A percentile compares a stretch with the other conserved stretches of the same genome.
phyloP scores from a whole-genome alignment of 2,329 filamentous ascomycete genomes.

The Myotisia sp. region DNA sequence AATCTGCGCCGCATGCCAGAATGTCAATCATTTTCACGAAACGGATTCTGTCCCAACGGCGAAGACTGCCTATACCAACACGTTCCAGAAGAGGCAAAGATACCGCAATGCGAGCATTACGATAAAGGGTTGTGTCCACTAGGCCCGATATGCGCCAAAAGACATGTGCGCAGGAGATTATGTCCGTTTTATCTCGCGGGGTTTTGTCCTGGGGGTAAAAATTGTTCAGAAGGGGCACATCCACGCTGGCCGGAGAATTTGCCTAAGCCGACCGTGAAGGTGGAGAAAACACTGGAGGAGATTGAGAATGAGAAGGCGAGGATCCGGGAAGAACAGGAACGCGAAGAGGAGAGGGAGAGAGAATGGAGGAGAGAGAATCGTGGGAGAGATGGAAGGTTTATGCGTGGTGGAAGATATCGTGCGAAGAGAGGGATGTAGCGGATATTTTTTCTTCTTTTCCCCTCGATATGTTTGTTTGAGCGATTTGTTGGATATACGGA shows the following conservation, averaged over 20 bases:
- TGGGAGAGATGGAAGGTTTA: conserved; percentile 31
- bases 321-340: conserved; percentile 47
- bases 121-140: conserved; percentile 89
- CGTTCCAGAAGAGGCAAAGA: conserved; percentile 65
- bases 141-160: conserved; percentile 72
- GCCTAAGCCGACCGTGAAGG: conserved; percentile 41
- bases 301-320: conserved; percentile 42
- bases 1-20: conserved; percentile 97
- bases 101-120: conserved; percentile 78
- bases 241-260: conserved; percentile 60
- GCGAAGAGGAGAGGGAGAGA: conserved; percentile 40
- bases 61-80: conserved; percentile 93
- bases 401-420: conserved; percentile 28
- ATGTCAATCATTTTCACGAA: conserved; percentile 89
- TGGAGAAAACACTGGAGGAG: conserved; percentile 62
- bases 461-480: too few species aligned
- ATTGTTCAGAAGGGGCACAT: conserved; percentile 69
- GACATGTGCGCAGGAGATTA: conserved; percentile 67
- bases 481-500: too few species aligned
- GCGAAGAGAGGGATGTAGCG: too few species aligned
- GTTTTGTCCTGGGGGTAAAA: conserved; percentile 74
- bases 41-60: conserved; percentile 89
- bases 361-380: conserved; percentile 40
- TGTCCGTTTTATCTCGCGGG: conserved; percentile 82
- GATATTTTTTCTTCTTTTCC: too few species aligned